Evolutionary conservation across 495 filamentous ascomycete species (phyloP).

Genomic region (Bacidia gigantensis): DNA sequence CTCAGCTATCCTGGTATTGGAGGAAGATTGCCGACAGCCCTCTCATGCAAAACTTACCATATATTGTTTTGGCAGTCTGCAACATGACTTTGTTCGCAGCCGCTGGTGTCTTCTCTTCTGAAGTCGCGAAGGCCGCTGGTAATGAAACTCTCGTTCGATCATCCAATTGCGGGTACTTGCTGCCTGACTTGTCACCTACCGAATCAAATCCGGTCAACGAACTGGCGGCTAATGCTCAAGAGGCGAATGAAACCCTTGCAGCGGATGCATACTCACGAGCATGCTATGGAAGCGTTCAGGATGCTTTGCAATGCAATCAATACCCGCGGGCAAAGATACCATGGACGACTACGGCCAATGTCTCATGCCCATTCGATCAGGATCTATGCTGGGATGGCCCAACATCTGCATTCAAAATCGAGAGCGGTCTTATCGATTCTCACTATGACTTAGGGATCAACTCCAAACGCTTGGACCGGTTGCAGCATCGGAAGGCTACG

Average conservation of each 20-base stretch:
- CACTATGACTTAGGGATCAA: slow-evolving; percentile 23
- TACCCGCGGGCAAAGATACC: slow-evolving; percentile 14
- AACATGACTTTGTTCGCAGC: slow-evolving; percentile 21
- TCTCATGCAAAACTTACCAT: slow-evolving; percentile 19
- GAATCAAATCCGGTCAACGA: background rate
- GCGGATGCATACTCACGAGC: slow-evolving; percentile 21
- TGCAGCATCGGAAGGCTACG: slow-evolving; percentile 21
- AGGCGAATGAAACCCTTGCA: slow-evolving; percentile 17
- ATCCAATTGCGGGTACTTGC: slow-evolving; percentile 19
- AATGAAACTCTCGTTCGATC: slow-evolving; percentile 20
- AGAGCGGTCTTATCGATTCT: slow-evolving; percentile 23
- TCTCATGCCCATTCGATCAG: slow-evolving; percentile 21
- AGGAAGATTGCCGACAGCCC: slow-evolving; percentile 16
- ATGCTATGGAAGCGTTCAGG: slow-evolving; percentile 18
- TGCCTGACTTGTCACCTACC: background rate
- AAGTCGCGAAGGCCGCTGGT: slow-evolving; percentile 22
- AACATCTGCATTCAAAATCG: slow-evolving; percentile 19
- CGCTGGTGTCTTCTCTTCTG: slow-evolving; percentile 25
- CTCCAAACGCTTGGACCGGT: slow-evolving; percentile 14
- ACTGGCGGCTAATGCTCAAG: background rate
- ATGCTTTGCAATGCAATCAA: slow-evolving; percentile 12
- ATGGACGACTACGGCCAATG: slow-evolving; percentile 17
- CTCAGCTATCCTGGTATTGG: slow-evolving; percentile 22
- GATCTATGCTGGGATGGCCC: slow-evolving; percentile 13
- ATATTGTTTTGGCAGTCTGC: slow-evolving; percentile 21